phyloP scores from a whole-genome alignment of 257 asterid species.

The Ehretia macrophylla region DNA sequence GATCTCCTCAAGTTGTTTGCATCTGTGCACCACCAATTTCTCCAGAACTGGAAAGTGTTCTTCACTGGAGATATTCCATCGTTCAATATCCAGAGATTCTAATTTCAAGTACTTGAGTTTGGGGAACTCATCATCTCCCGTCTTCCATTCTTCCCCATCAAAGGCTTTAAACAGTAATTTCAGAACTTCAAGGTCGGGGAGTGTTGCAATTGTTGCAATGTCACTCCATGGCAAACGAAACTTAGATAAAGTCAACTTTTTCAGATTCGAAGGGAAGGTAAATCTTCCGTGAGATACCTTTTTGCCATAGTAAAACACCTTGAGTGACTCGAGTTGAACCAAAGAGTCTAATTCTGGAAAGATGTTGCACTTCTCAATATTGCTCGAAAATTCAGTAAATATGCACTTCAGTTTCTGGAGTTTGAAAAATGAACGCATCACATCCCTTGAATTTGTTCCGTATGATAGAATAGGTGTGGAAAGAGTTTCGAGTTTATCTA shows the following conservation, averaged over 20 bases:
- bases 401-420: too few species aligned
- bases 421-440: too few species aligned
- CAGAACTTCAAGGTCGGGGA: slow-evolving; percentile 1
- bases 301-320: too few species aligned
- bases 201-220: not conserved
- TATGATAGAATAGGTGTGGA: too few species aligned
- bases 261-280: too few species aligned
- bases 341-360: too few species aligned
- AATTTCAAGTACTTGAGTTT: slow-evolving; percentile 6
- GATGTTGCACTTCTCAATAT: too few species aligned
- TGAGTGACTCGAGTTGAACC: too few species aligned
- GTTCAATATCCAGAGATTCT: not conserved
- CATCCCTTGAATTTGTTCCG: too few species aligned
- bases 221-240: slow-evolving; percentile 4
- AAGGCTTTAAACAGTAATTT: slow-evolving; percentile 4
- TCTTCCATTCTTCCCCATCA: slow-evolving; percentile 3
- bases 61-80: slow-evolving; percentile 7
- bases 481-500: too few species aligned
- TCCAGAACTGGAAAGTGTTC: slow-evolving; percentile 16
- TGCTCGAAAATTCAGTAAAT: too few species aligned
- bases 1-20: slow-evolving; percentile 4
- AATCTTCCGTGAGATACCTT: too few species aligned
- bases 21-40: not conserved
- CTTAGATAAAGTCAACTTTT: slow-evolving; percentile 1
- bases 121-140: not conserved